Percentiles rank a stretch among this genome's conserved stretches.
These are phyloP conservation scores for Diaporthe amygdali DNA, from an alignment of 2,329 filamentous ascomycete species.

Conservation along the genomic window DNA sequence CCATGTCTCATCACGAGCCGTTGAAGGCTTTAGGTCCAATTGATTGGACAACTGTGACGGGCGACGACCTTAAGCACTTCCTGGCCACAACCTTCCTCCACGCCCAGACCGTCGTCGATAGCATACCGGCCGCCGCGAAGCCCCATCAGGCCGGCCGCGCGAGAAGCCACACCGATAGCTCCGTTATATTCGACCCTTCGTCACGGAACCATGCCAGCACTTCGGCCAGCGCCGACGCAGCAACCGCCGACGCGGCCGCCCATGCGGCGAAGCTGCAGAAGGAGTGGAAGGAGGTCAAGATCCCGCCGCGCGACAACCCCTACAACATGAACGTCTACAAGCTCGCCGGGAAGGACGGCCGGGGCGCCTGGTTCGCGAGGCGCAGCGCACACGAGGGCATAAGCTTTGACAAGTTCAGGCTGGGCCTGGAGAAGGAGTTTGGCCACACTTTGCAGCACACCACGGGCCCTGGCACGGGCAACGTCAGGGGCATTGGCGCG, in stretches of 20 bases:
- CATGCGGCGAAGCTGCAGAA: slow-evolving; percentile 65
- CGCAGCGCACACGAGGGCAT: slow-evolving; percentile 82
- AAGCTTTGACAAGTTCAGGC: slow-evolving; percentile 78
- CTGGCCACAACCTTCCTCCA: slow-evolving; percentile 66
- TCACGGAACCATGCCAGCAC: slow-evolving; percentile 41
- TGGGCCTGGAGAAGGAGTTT: slow-evolving; percentile 80
- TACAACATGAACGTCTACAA: slow-evolving; percentile 81
- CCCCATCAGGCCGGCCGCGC: slow-evolving; percentile 57
- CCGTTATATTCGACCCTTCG: slow-evolving; percentile 54
- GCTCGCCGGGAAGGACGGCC: slow-evolving; percentile 76
- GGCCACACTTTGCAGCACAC: slow-evolving; percentile 64
- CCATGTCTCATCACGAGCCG: slow-evolving; percentile 65
- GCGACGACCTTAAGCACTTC: slow-evolving; percentile 57
- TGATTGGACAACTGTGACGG: slow-evolving; percentile 52
- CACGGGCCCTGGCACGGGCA: slow-evolving; percentile 72
- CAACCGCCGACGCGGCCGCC: slow-evolving; percentile 44
- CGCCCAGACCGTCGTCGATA: slow-evolving; percentile 75
- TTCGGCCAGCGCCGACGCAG: slow-evolving; percentile 1
- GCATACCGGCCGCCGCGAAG: slow-evolving; percentile 63
- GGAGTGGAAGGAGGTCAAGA: slow-evolving; percentile 86
- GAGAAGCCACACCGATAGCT: slow-evolving; percentile 58
- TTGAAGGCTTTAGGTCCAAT: slow-evolving; percentile 61
- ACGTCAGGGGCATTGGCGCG: slow-evolving; percentile 84
- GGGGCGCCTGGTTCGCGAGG: slow-evolving; percentile 88
- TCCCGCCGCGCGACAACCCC: slow-evolving; percentile 75